phyloP scores from a whole-genome alignment of 352 stramenopile genomes.

The Saprolegnia parasitica region DNA sequence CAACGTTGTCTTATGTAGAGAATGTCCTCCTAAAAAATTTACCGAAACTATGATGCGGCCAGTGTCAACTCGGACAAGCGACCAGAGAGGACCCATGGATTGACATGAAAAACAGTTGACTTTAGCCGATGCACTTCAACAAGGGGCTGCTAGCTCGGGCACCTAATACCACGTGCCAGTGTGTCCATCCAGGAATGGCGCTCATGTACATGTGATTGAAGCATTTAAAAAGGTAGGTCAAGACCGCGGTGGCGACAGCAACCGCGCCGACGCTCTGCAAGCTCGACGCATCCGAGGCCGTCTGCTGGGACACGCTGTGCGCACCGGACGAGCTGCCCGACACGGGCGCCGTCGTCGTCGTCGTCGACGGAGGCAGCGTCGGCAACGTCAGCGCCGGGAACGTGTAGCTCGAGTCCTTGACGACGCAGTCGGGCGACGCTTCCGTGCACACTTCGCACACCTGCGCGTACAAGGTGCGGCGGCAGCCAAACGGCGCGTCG shows the following conservation, averaged over 20 bases:
- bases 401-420: constrained; percentile 30
- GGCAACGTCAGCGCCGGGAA: background rate
- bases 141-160: too few relatives aligned
- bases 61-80: too few relatives aligned
- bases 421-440: constrained; percentile 37
- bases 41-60: too few relatives aligned
- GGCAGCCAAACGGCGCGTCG: constrained; percentile 24
- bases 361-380: constrained; percentile 1
- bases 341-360: background rate
- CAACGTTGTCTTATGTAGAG: too few relatives aligned
- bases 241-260: background rate
- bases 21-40: too few relatives aligned
- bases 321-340: background rate
- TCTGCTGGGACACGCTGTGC: constrained; percentile 4
- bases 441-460: constrained; percentile 37
- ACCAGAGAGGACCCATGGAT: too few relatives aligned
- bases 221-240: background rate
- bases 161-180: too few relatives aligned
- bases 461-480: constrained; percentile 19
- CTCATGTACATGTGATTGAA: background rate
- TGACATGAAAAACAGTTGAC: too few relatives aligned
- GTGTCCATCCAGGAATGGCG: too few relatives aligned
- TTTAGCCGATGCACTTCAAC: too few relatives aligned
- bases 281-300: background rate
- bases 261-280: background rate